A percentile compares a stretch with the other conserved stretches of the same genome.
Conservation (phyloP, 2,329 filamentous ascomycete species). For the Calonectria fujianensis region DNA sequence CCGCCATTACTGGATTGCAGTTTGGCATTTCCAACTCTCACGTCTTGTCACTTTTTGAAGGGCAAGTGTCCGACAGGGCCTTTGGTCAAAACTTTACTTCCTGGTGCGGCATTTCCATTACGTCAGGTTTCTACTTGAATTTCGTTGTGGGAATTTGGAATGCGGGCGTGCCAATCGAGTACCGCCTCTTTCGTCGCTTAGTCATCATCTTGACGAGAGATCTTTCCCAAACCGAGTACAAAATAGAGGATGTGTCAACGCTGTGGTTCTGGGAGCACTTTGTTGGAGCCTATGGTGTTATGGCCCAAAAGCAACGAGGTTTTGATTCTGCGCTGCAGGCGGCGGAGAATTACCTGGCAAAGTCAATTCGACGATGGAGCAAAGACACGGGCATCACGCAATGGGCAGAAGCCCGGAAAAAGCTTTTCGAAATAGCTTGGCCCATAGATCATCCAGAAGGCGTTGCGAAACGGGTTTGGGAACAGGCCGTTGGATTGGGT, state of each 20-base stretch:
- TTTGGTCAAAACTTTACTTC: neutral
- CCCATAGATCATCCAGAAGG: neutral
- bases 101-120: constrained; percentile 11
- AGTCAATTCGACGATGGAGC: constrained; percentile 2
- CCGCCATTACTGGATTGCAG: neutral
- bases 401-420: neutral
- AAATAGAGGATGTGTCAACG: neutral
- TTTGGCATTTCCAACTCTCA: constrained; percentile 7
- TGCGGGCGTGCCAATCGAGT: neutral
- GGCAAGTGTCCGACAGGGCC: neutral
- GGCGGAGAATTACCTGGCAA: neutral
- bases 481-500: neutral
- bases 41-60: neutral
- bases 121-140: neutral
- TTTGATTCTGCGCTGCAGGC: neutral
- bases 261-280: constrained; percentile 18
- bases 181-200: constrained; percentile 1
- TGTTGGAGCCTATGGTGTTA: neutral
- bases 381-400: neutral
- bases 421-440: constrained; percentile 2
- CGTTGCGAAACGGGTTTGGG: constrained; percentile 1
- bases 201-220: neutral
- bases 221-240: neutral
- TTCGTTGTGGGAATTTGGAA: neutral
- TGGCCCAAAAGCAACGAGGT: neutral